Conservation (phyloP, 306 rosid genomes). For the Castanea crenata region DNA sequence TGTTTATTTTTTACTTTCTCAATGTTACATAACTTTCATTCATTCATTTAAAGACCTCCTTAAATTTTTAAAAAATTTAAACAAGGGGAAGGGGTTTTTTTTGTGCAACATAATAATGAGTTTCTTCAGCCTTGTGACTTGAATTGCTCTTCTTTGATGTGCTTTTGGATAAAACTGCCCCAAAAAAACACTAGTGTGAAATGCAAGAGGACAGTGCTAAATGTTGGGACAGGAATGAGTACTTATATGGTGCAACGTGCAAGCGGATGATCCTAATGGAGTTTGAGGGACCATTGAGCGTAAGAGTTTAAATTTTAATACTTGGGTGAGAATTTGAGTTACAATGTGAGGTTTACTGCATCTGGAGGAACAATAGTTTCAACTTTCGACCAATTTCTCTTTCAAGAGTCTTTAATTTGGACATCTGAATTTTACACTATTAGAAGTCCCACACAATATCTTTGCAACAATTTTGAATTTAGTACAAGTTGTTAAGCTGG, state of each 20-base stretch:
- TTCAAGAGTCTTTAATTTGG: conserved; percentile 58
- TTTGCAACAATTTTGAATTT: conserved; percentile 32
- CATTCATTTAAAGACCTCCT: neutral
- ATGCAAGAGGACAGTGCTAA: conserved; percentile 52
- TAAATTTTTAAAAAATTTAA: neutral
- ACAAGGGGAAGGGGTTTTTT: neutral
- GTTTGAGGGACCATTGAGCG: conserved; percentile 43
- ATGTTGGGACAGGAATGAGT: conserved; percentile 49
- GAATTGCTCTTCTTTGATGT: conserved; percentile 75
- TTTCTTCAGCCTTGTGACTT: conserved; percentile 43
- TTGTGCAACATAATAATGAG: conserved; percentile 6
- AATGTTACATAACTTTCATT: neutral
- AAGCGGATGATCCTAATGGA: conserved; percentile 46
- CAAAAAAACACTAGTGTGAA: conserved; percentile 25
- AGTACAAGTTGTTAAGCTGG: neutral
- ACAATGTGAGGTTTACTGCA: conserved; percentile 45
- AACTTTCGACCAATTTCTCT: conserved; percentile 21
- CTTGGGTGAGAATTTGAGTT: conserved; percentile 50
- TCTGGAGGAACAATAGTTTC: conserved; percentile 10
- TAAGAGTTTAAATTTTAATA: conserved; percentile 34
- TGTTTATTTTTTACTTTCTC: neutral
- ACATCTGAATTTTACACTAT: conserved; percentile 38
- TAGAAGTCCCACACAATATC: conserved; percentile 63
- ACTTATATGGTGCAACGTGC: conserved; percentile 37
- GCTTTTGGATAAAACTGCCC: conserved; percentile 15